Percentiles rank a stretch among this genome's conserved stretches.
phyloP scores from a whole-genome alignment of 2,329 filamentous ascomycete genomes.

The Macroventuria anomochaeta region DNA sequence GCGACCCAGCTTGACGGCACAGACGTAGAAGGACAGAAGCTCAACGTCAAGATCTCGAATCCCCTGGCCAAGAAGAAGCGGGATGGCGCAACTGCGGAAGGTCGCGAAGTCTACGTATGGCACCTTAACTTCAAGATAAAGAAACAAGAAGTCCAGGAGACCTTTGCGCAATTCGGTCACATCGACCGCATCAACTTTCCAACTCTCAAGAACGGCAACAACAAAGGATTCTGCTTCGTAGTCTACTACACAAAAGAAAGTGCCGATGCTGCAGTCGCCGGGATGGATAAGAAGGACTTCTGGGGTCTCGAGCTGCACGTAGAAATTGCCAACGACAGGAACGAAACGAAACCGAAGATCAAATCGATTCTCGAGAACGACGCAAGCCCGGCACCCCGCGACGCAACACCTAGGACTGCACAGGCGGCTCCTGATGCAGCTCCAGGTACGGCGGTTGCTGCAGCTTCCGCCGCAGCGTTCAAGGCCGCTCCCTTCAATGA shows the following conservation, averaged over 20 bases:
- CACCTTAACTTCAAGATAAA: constrained; percentile 83
- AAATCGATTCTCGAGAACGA: constrained; percentile 58
- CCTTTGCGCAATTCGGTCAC: constrained; percentile 78
- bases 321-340: constrained; percentile 53
- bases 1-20: constrained; percentile 77
- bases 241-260: constrained; percentile 74
- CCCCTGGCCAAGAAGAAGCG: constrained; percentile 79
- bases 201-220: constrained; percentile 67
- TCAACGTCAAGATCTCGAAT: constrained; percentile 84
- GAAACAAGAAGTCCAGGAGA: constrained; percentile 71
- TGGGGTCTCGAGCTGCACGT: constrained; percentile 72
- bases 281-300: constrained; percentile 74
- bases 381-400: constrained; percentile 46
- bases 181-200: constrained; percentile 77
- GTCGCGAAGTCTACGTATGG: constrained; percentile 82
- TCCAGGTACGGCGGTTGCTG: not conserved
- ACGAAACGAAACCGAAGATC: constrained; percentile 54
- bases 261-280: constrained; percentile 65
- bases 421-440: constrained; percentile 32
- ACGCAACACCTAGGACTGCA: constrained; percentile 23
- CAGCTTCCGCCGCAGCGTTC: constrained; percentile 9
- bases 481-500: constrained; percentile 50
- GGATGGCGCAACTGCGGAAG: constrained; percentile 81
- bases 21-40: constrained; percentile 68
- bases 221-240: constrained; percentile 81